phyloP scores from a whole-genome alignment of 345 rosid species.

The Eucalyptus albens region DNA sequence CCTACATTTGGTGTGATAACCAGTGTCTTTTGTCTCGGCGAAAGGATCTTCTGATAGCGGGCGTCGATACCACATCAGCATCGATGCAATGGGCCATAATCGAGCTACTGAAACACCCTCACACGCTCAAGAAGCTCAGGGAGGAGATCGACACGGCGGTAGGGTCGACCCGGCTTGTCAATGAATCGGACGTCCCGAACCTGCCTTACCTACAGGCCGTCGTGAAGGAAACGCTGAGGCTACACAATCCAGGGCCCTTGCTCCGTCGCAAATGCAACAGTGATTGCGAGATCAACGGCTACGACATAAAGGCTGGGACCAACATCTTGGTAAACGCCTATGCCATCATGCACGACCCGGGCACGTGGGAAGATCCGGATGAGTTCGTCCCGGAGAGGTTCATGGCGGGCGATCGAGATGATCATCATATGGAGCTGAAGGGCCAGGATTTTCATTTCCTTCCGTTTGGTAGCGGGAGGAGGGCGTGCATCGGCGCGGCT shows the following conservation, averaged over 20 bases:
- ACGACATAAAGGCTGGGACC: constrained; percentile 8
- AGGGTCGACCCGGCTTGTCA: constrained; percentile 5
- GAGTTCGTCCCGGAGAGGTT: constrained; percentile 13
- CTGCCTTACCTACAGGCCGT: constrained; percentile 22
- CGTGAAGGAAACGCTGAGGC: constrained; percentile 26
- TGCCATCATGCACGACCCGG: constrained; percentile 16
- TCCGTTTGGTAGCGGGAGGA: constrained; percentile 33
- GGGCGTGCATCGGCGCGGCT: constrained; percentile 17
- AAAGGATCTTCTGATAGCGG: constrained; percentile 19
- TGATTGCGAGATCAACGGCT: constrained; percentile 4
- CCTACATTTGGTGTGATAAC: background rate
- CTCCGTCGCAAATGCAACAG: constrained; percentile 15
- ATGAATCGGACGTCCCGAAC: constrained; percentile 24
- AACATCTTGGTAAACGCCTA: constrained; percentile 8
- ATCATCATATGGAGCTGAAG: constrained; percentile 2
- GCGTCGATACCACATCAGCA: constrained; percentile 18
- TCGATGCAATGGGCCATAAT: constrained; percentile 21
- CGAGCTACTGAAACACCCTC: constrained; percentile 18
- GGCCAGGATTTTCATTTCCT: constrained; percentile 16
- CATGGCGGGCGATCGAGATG: background rate
- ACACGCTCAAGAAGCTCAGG: constrained; percentile 3
- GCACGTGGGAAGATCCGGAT: constrained; percentile 1
- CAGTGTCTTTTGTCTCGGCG: background rate
- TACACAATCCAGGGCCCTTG: constrained; percentile 23
- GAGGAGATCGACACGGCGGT: constrained; percentile 10